A percentile compares a stretch with the other conserved stretches of the same genome.
phyloP scores from a whole-genome alignment of 129 eudicot genomes.

The Centaurea solstitialis region DNA sequence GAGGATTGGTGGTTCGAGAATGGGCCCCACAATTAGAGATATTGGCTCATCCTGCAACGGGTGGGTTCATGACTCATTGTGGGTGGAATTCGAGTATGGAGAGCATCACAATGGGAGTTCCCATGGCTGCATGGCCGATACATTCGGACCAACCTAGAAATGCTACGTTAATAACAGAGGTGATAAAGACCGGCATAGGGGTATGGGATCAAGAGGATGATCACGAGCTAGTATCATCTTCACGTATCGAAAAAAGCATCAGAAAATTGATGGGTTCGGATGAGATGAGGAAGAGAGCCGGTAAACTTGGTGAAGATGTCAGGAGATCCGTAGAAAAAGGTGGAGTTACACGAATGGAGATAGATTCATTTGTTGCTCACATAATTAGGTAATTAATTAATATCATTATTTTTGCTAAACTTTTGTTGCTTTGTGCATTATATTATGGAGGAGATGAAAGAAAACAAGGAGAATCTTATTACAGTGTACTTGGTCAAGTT shows the following conservation, averaged over 20 bases:
- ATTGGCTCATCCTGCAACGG: constrained; percentile 8
- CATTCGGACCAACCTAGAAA: constrained; percentile 44
- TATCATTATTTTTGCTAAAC: too few species aligned
- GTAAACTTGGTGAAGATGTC: not conserved
- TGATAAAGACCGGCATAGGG: constrained; percentile 7
- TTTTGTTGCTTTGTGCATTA: too few species aligned
- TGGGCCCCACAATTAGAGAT: constrained; percentile 35
- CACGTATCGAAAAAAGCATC: not conserved
- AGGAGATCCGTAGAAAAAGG: not conserved
- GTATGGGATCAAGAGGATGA: constrained; percentile 6
- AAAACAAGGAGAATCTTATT: too few species aligned
- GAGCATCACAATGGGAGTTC: constrained; percentile 37
- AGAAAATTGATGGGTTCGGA: constrained; percentile 19
- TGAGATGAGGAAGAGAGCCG: constrained; percentile 11
- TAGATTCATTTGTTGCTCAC: constrained; percentile 20
- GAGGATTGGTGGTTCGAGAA: constrained; percentile 15
- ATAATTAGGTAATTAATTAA: constrained; percentile 6
- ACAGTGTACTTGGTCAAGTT: too few species aligned
- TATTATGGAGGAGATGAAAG: too few species aligned
- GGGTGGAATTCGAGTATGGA: constrained; percentile 48
- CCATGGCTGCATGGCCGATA: constrained; percentile 42
- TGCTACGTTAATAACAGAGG: not conserved
- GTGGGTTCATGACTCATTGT: constrained; percentile 34
- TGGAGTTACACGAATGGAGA: constrained; percentile 7
- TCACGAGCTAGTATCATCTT: constrained; percentile 6